Evolutionary conservation across 306 rosid species (phyloP).

Genomic region (Dryas octopetala): DNA sequence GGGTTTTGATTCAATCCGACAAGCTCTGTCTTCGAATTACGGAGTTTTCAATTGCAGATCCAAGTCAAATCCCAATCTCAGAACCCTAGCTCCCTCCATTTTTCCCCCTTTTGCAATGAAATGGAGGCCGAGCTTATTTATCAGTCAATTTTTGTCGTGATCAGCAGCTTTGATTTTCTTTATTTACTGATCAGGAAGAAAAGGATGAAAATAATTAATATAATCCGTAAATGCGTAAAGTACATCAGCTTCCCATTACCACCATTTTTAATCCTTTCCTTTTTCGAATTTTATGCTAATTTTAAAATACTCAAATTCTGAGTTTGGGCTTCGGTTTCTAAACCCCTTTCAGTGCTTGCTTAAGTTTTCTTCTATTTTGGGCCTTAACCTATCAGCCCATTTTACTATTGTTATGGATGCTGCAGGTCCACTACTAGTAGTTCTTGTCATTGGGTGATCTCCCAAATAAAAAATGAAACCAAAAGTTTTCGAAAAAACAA

Average conservation of each 20-base stretch:
- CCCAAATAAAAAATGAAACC: no score
- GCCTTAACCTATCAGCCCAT: no score
- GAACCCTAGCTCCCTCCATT: constrained; percentile 9
- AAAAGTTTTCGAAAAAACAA: no score
- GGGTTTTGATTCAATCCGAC: background rate
- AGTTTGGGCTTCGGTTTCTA: no score
- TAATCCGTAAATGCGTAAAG: background rate
- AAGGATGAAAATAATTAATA: background rate
- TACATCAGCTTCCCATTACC: background rate
- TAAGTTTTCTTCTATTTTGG: no score
- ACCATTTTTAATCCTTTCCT: background rate
- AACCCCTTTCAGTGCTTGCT: no score
- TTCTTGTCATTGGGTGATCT: no score
- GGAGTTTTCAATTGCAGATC: constrained; percentile 3
- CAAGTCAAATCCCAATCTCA: background rate
- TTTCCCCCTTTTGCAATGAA: background rate
- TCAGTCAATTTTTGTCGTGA: constrained; percentile 2
- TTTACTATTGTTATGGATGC: no score
- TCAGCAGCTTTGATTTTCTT: background rate
- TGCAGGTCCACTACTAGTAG: no score
- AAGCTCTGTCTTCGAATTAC: background rate
- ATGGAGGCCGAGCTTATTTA: background rate
- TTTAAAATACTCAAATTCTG: no score
- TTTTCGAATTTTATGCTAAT: no score
- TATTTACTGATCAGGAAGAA: background rate